Evolutionary conservation across 208 protist genomes (phyloP), one percentile per base, ranked within the genome.

Genomic region (Acanthamoeba lenticulata): DNA sequence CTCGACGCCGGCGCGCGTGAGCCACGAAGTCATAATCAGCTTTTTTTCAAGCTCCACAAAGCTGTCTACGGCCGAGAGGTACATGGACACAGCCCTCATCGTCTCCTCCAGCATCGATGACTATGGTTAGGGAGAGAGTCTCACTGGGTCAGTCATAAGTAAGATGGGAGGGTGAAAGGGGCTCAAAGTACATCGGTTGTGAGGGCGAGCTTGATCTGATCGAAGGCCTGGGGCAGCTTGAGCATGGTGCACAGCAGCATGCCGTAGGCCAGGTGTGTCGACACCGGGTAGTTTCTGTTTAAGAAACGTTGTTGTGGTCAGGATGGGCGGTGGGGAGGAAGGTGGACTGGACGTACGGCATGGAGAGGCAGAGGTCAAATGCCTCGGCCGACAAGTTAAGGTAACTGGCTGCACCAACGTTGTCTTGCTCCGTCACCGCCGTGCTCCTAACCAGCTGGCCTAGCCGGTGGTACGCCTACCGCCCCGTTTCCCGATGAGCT

Each of bases 201-300:
- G 40, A 83, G 36, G 17, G 74, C 74, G 27, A 83, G 17, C 42
- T 83, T 83, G 21, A 83, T 55, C 38, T 83, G 74, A 19, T 83
- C 74, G 40, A 55, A n/a, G 5, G 74, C 74, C 19, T 36, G 74
- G 21, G 74, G 42, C 17, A 52, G 40, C 27, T 52, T 83, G 24
- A 47, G 7, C 74, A 83, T 83, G 74, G 27, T 83, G 74, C 74
- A 55, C 42, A 83, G 21, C 74, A 83, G 29, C 36, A 83, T 44
- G 27, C 74, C 74, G 74, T 83, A 83, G 27, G 45, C 5, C 36
- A 83, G 40, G 42, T 52, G 74, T 15, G 29, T 40, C 40, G 42
- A 83, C 17, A 40, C 74, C 19, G 74, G 74, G 2, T 4, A 83
- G 24, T 83, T 40, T 24, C 74, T 83, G 34, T 32, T 11, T 42